Percentiles rank a stretch among this genome's conserved stretches.
Evolutionary conservation across 768 basidiomycete species (phyloP).

Genomic region (Hericium coralloides): DNA sequence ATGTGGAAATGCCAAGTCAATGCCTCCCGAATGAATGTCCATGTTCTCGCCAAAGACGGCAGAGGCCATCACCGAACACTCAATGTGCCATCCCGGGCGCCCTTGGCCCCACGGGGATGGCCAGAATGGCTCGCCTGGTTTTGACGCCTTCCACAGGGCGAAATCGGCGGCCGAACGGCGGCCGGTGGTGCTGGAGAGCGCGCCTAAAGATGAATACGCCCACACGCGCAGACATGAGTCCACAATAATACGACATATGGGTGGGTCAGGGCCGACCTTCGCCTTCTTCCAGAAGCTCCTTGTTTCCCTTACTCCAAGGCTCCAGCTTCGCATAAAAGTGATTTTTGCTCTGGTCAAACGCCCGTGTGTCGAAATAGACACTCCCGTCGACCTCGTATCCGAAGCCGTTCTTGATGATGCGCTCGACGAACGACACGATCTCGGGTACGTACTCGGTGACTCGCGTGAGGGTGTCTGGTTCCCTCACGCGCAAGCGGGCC

Average conservation of each 20-base stretch:
- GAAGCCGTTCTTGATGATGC: slow-evolving; percentile 80
- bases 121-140: slow-evolving; percentile 96
- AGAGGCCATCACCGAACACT: slow-evolving; percentile 97
- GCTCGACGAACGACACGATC: slow-evolving; percentile 81
- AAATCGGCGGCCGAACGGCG: slow-evolving; percentile 87
- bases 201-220: slow-evolving; percentile 30
- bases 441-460: slow-evolving; percentile 98
- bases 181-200: slow-evolving; percentile 45
- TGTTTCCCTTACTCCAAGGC: slow-evolving; percentile 93
- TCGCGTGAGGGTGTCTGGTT: slow-evolving; percentile 86
- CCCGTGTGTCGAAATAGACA: slow-evolving; percentile 84
- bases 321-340: slow-evolving; percentile 93
- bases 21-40: slow-evolving; percentile 97
- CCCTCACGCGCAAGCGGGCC: slow-evolving; percentile 75
- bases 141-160: slow-evolving; percentile 96
- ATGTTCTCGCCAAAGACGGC: slow-evolving; percentile 83
- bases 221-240: neutral
- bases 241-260: neutral
- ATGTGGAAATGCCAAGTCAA: slow-evolving; percentile 97
- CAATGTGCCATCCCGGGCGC: slow-evolving; percentile 99
- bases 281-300: slow-evolving; percentile 80
- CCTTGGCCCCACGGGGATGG: slow-evolving; percentile 92
- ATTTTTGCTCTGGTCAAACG: slow-evolving; percentile 66
- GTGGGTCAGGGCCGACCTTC: slow-evolving; percentile 52
- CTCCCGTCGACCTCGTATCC: slow-evolving; percentile 70